These are phyloP conservation scores for Plasmopara muralis DNA, from an alignment of 352 stramenopile genomes.

Conservation along the genomic window DNA sequence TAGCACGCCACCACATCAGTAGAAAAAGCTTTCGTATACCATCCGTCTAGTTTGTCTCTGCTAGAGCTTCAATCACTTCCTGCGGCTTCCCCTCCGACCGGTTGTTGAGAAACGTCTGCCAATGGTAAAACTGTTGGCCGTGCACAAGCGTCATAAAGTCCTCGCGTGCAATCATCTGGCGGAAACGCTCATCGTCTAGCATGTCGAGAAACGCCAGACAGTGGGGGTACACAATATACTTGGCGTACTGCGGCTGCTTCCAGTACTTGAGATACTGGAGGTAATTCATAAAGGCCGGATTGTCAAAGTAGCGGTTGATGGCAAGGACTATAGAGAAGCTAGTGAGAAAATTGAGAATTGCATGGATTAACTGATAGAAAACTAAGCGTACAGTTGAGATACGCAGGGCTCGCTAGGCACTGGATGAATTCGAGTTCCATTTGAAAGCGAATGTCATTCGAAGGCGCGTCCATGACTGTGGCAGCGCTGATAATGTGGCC, in stretches of 20 bases:
- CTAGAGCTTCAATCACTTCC: constrained; percentile 10
- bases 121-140: constrained; percentile 86
- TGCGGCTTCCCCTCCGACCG: constrained; percentile 40
- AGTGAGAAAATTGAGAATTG: constrained; percentile 1
- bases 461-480: constrained; percentile 52
- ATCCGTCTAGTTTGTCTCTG: constrained; percentile 16
- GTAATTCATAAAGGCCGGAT: constrained; percentile 87
- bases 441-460: constrained; percentile 89
- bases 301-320: constrained; percentile 89
- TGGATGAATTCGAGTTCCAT: constrained; percentile 92
- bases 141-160: constrained; percentile 86
- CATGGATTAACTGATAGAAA: not conserved
- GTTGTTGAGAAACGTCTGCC: constrained; percentile 85
- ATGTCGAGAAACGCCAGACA: constrained; percentile 86
- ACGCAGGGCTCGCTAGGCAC: constrained; percentile 82
- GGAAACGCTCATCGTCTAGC: constrained; percentile 82
- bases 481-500: not conserved
- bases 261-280: constrained; percentile 91
- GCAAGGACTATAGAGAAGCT: constrained; percentile 51
- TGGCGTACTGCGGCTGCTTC: constrained; percentile 88
- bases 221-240: constrained; percentile 87
- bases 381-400: constrained; percentile 73
- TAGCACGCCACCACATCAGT: no score
- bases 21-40: no score
- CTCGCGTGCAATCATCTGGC: constrained; percentile 81